Percentiles rank a stretch among this genome's conserved stretches.
phyloP scores from a whole-genome alignment of 805 yeast species.

The Zygosaccharomyces gambellarensis region DNA sequence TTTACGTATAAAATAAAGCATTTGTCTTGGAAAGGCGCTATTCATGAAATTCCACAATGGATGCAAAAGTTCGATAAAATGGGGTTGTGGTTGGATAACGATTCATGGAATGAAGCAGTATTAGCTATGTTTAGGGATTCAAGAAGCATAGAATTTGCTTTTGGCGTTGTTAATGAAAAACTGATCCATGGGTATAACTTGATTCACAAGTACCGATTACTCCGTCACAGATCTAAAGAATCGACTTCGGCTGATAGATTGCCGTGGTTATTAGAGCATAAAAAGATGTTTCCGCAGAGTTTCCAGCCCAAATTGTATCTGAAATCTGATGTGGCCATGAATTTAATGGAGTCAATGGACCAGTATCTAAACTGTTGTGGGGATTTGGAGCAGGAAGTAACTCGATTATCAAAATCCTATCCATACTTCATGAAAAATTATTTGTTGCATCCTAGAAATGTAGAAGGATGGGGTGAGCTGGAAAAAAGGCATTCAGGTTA shows the following conservation, averaged over 20 bases:
- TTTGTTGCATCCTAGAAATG: slow-evolving; percentile 24
- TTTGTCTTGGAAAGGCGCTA: slow-evolving; percentile 14
- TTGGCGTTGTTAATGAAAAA: slow-evolving; percentile 29
- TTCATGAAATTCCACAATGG: slow-evolving; percentile 19
- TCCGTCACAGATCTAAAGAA: slow-evolving; percentile 14
- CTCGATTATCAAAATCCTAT: slow-evolving; percentile 22
- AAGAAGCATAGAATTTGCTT: slow-evolving; percentile 30
- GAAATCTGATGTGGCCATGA: slow-evolving; percentile 19
- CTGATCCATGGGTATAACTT: slow-evolving; percentile 38
- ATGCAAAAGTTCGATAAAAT: slow-evolving; percentile 22
- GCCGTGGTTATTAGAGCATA: slow-evolving; percentile 23
- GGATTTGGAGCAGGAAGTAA: slow-evolving; percentile 14
- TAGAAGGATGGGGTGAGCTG: slow-evolving; percentile 23
- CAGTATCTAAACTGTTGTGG: slow-evolving; percentile 23
- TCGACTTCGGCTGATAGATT: slow-evolving; percentile 14
- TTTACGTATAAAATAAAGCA: slow-evolving; percentile 24
- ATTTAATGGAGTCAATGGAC: slow-evolving; percentile 19
- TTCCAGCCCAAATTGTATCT: slow-evolving; percentile 29
- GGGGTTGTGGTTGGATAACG: slow-evolving; percentile 31
- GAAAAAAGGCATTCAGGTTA: slow-evolving; percentile 19
- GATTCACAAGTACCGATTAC: slow-evolving; percentile 27
- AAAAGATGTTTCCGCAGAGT: slow-evolving; percentile 15
- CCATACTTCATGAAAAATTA: slow-evolving; percentile 34
- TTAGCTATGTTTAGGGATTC: slow-evolving; percentile 25
- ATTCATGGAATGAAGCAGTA: slow-evolving; percentile 32